A percentile compares a stretch with the other conserved stretches of the same genome.
Evolutionary conservation across 2,329 filamentous ascomycete species (phyloP).

Genomic region (Calonectria hongkongensis): DNA sequence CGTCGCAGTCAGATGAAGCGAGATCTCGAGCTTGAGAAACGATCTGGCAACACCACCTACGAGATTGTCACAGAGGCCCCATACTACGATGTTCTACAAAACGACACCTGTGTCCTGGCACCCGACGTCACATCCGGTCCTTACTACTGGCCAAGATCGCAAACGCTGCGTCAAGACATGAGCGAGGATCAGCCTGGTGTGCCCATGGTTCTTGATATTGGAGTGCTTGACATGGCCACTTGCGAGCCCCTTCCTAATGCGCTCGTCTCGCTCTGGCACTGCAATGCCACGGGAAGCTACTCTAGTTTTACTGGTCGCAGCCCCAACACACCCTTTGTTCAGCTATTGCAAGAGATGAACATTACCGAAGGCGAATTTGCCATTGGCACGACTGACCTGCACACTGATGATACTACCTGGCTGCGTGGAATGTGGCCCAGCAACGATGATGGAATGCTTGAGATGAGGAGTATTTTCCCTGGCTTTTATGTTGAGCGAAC

Average conservation of each 20-base stretch:
- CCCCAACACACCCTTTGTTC: conserved; percentile 9
- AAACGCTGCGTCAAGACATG: conserved; percentile 16
- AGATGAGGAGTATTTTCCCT: conserved; percentile 34
- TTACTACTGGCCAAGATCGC: conserved; percentile 12
- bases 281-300: conserved; percentile 18
- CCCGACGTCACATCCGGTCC: conserved; percentile 10
- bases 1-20: conserved; percentile 17
- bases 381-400: neutral
- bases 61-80: conserved; percentile 9
- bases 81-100: conserved; percentile 15
- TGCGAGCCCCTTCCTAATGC: conserved; percentile 19
- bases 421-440: conserved; percentile 36
- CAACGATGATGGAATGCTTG: conserved; percentile 28
- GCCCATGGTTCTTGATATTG: conserved; percentile 3
- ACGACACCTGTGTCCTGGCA: neutral
- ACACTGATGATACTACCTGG: conserved; percentile 33
- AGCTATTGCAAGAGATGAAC: conserved; percentile 3
- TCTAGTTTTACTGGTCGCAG: conserved; percentile 7
- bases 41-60: conserved; percentile 18
- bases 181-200: neutral
- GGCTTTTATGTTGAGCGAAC: conserved; percentile 31
- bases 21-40: conserved; percentile 1
- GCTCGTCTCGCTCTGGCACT: conserved; percentile 8
- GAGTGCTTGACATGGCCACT: conserved; percentile 7
- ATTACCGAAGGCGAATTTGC: neutral